Evolutionary conservation across 2,329 filamentous ascomycete genomes (phyloP), one percentile per base, ranked within the genome.

Genomic region (Colletotrichum sp.): DNA sequence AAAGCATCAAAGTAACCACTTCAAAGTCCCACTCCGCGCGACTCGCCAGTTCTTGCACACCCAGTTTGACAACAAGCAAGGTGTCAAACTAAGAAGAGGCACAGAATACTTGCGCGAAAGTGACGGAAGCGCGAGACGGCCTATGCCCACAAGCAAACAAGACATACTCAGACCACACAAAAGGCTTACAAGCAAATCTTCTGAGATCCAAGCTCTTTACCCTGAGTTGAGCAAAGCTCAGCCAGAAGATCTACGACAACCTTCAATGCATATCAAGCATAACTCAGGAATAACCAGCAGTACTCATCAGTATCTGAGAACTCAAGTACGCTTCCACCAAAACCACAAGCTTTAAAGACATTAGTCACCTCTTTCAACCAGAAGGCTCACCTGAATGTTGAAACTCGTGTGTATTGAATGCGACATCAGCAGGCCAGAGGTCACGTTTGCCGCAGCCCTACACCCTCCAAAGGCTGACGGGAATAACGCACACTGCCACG

Each of bases 251-350:
- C 4, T 43, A 21, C 8, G 5, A 48, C 18, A n/a, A 9, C 8
- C 38, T 18, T 0, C n/a, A 21, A 52, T 7, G n/a, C n/a, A 21
- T 52, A 7, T 13, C 0, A 24, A 52, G 12, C n/a, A 21, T 13
- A 7, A 12, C 10, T 3, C 3, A 52, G 12, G 4, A 21, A 21
- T n/a, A 13, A 3, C 3, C 5, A 3, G 10, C 9, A 16, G 43
- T n/a, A 3, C 18, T 48, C 21, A 4, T 4, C n/a, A 21, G n/a
- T 48, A 13, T 48, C n/a, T 48, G 3, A 43, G 38, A n/a, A 43
- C 38, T 3, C 2, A 7, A 21, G 3, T 21, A 3, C 0, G 12
- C 12, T 21, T 52, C 43, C 21, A 3, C 21, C 2, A 13, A 7
- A 13, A 7, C 3, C 43, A 7, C 0, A 21, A 13, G 10, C 43